Evolutionary conservation across 495 filamentous ascomycete species (phyloP).

Genomic region (Penicillium pulvis): DNA sequence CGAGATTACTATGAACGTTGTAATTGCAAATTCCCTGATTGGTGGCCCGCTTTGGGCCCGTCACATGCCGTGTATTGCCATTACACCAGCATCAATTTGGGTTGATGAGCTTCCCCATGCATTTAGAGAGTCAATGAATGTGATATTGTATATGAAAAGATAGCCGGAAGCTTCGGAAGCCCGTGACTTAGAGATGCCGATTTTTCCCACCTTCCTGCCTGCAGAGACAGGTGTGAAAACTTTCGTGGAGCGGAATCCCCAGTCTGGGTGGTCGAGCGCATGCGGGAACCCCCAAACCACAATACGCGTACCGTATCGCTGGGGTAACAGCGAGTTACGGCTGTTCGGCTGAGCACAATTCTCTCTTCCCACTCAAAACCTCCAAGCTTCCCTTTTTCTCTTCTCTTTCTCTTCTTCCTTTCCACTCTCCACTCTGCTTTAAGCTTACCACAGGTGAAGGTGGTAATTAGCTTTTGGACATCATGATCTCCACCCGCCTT

Average conservation of each 20-base stretch:
- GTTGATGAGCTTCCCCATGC: neutral
- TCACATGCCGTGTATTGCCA: slow-evolving; percentile 35
- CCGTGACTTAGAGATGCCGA: slow-evolving; percentile 12
- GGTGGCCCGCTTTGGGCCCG: slow-evolving; percentile 22
- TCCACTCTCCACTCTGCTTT: slow-evolving; percentile 41
- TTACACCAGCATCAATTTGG: slow-evolving; percentile 11
- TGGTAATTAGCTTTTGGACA: slow-evolving; percentile 46
- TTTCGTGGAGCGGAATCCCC: neutral
- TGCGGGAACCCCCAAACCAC: slow-evolving; percentile 29
- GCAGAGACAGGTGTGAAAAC: neutral
- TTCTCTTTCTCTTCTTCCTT: slow-evolving; percentile 30
- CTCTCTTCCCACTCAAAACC: slow-evolving; percentile 46
- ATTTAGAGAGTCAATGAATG: neutral
- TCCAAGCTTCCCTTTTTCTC: slow-evolving; percentile 49
- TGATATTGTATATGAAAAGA: neutral
- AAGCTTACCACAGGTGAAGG: slow-evolving; percentile 43
- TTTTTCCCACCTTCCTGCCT: neutral
- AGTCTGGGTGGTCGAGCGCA: slow-evolving; percentile 14
- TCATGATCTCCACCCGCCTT: slow-evolving; percentile 58
- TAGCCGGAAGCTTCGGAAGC: neutral
- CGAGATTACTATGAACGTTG: slow-evolving; percentile 4
- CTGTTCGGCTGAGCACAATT: slow-evolving; percentile 41
- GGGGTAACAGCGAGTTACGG: slow-evolving; percentile 47
- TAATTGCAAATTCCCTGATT: slow-evolving; percentile 32
- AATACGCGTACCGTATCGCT: slow-evolving; percentile 41